phyloP scores from a whole-genome alignment of 2,329 filamentous ascomycete species.

The Microcyclosporella mali region DNA sequence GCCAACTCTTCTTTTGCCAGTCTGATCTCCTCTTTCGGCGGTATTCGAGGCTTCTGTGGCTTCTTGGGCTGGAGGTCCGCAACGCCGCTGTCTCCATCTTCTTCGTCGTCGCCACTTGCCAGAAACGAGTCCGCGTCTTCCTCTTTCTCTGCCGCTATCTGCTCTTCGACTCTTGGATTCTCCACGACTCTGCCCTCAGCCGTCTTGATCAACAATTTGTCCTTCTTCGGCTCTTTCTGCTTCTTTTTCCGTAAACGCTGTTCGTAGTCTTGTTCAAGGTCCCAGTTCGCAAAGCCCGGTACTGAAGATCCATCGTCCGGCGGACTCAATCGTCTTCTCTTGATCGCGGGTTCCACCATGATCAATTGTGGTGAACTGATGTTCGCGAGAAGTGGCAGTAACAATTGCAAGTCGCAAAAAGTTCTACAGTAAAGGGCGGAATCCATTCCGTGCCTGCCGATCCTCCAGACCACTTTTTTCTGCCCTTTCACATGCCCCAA shows the following conservation, averaged over 20 bases:
- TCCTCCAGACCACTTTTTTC: conserved; percentile 4
- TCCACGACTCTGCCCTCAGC: conserved; percentile 64
- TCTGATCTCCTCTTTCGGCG: conserved; percentile 71
- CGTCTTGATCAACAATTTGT: conserved; percentile 79
- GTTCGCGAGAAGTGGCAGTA: not conserved
- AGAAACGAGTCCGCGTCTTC: conserved; percentile 60
- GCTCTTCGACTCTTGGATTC: conserved; percentile 40
- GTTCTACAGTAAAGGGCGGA: not conserved
- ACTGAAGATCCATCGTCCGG: conserved; percentile 30
- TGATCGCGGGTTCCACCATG: conserved; percentile 46
- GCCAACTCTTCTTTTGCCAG: conserved; percentile 90
- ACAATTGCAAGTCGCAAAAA: not conserved
- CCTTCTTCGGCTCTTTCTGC: conserved; percentile 60
- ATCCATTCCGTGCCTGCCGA: not conserved
- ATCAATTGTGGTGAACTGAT: not conserved
- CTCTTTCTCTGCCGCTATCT: conserved; percentile 32
- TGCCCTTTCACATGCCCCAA: not conserved
- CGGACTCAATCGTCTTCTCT: conserved; percentile 48
- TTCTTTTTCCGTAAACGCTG: conserved; percentile 66
- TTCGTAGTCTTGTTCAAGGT: conserved; percentile 89
- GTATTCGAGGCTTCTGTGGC: conserved; percentile 56
- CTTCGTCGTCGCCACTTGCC: conserved; percentile 48
- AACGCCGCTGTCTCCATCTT: conserved; percentile 40
- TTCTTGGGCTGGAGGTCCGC: conserved; percentile 44
- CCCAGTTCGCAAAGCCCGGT: conserved; percentile 60